Conservation (phyloP, 495 filamentous ascomycete genomes). For the Cryomyces minteri region DNA sequence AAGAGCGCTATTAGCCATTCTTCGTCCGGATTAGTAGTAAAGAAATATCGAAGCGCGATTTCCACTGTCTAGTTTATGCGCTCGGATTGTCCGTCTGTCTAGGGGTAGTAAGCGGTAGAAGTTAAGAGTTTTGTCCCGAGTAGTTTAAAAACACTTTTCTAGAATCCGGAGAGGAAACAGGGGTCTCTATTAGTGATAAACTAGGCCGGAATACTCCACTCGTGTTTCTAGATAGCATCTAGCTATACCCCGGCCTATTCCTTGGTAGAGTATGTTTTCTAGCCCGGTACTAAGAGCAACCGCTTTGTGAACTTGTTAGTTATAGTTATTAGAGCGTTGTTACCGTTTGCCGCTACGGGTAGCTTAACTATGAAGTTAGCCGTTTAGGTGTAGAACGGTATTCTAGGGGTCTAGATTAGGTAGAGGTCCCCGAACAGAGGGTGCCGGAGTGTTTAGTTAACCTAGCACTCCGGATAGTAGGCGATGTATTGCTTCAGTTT, state of each 20-base stretch:
- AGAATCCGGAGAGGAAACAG: neutral
- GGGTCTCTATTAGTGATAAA: neutral
- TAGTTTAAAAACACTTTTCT: neutral
- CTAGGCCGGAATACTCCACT: neutral
- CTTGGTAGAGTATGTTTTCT: neutral
- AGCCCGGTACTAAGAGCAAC: neutral
- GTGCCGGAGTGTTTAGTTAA: neutral
- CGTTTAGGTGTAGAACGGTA: neutral
- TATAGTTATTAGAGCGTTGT: neutral
- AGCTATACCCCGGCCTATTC: neutral
- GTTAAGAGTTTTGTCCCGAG: neutral
- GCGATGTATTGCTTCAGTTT: slow-evolving; percentile 1
- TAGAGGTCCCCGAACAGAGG: neutral
- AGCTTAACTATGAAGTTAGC: neutral
- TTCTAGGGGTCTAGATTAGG: neutral
- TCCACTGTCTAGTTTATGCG: neutral
- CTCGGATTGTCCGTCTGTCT: slow-evolving; percentile 1
- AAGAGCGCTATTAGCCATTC: neutral
- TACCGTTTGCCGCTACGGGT: neutral
- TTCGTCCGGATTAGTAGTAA: neutral
- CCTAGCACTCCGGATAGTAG: neutral
- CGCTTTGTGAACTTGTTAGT: neutral
- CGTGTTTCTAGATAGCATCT: neutral
- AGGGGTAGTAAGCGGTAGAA: neutral
- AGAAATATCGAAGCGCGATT: slow-evolving; percentile 1